Base-by-base conservation (phyloP, 1,284 basidiomycete species). In the Ustilago shanxiensis region DNA sequence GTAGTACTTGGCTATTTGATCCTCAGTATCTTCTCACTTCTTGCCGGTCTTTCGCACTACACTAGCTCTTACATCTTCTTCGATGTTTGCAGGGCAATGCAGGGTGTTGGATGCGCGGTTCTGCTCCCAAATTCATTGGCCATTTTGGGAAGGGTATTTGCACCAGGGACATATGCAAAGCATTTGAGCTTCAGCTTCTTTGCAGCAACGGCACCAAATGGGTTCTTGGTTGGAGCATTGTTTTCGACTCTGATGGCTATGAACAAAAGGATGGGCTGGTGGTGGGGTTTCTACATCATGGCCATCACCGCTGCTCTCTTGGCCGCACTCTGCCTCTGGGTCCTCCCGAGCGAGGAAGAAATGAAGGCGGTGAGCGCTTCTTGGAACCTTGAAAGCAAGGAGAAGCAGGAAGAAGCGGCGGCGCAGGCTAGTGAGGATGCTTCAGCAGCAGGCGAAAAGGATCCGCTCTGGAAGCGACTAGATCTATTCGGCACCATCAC, bases 61-160 rank as follows among this genome's bases (percentile, higher is more conserved):
- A 66, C 72, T 1, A 26, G 56, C 9, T 77, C 71, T n/a, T 58
- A 66, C 56, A 67, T 83, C 52, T 69, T 75, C 45, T 83, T 82
- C 35, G 80, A 82, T 39, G 60, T 83, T 16, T 79, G 66, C 44
- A 68, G 82, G n/a, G 80, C 68, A 6, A 65, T 83, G 44, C 71
- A 79, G 24, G 80, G 82, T 7, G n/a, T 79, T 0, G 80, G 72
- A 10, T 74, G 68, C 28, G 79, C 82, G 1, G 51, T 82, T 6
- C 39, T 81, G 41, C 60, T 80, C 7, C 80, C 82, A 26, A 81
- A 79, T 59, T 67, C 72, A 8, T 44, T 82, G 16, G 80, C 80
- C 4, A 66, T 83, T 8, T 54, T 83, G 28, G 80, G 72, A 0
- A 69, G 79, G 16, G 56, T 78, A 1, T 77, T 75, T 35, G 72